Percentiles rank a stretch among this genome's conserved stretches.
phyloP scores from a whole-genome alignment of 371 early-diverging fungal species.

The Nosema granulosis region DNA sequence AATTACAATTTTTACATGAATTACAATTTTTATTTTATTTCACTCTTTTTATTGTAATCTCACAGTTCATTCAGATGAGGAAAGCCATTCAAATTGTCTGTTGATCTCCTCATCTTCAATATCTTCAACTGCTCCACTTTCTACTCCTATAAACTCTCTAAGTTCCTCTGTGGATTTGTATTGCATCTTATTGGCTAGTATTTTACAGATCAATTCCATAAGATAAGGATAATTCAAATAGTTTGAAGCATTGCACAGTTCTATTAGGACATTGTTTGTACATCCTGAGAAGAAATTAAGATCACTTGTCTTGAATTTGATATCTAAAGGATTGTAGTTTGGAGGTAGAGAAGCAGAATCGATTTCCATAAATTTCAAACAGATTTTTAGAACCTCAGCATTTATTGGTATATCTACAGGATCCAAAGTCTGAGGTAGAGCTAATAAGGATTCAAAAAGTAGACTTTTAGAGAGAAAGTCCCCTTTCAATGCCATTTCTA shows the following conservation, averaged over 20 bases:
- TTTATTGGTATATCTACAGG: constrained; percentile 17
- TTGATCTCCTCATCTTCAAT: constrained; percentile 30
- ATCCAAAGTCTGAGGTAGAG: background rate
- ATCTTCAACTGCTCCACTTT: constrained; percentile 3
- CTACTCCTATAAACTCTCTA: constrained; percentile 41
- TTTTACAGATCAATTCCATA: constrained; percentile 64
- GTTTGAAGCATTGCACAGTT: constrained; percentile 57
- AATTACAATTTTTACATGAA: no score
- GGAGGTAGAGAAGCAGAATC: constrained; percentile 23
- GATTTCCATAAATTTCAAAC: constrained; percentile 33
- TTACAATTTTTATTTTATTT: background rate
- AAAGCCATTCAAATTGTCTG: constrained; percentile 60
- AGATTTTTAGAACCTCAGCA: constrained; percentile 7
- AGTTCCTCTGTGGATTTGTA: constrained; percentile 52
- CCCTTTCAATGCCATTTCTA: background rate
- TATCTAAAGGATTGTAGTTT: constrained; percentile 42
- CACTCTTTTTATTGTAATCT: no score
- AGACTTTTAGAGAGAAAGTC: background rate
- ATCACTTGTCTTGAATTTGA: constrained; percentile 36
- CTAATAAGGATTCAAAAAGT: background rate
- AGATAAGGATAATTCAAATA: constrained; percentile 62
- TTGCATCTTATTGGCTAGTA: constrained; percentile 51
- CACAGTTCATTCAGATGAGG: constrained; percentile 26
- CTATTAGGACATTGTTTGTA: constrained; percentile 43
- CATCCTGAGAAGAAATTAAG: constrained; percentile 43